Evolutionary conservation across 2,329 filamentous ascomycete species (phyloP), one percentile per base, ranked within the genome.

Genomic region (Botrytis squamosa): DNA sequence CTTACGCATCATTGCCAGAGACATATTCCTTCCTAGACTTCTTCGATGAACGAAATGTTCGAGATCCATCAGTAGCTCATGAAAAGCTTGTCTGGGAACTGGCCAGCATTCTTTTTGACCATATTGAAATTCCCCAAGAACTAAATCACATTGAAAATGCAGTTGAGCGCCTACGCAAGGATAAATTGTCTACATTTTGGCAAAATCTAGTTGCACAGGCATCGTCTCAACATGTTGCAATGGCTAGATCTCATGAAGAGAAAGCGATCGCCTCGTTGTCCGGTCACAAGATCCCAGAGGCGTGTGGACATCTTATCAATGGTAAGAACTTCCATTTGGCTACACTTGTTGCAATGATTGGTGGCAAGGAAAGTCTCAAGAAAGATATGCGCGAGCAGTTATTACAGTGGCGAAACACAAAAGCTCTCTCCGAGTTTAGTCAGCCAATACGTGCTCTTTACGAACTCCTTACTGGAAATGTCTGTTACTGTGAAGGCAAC

Each of bases 391-490:
- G 86, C 38, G 87, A 90, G 73, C 96, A 99, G 81, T 87, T 99
- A 70, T 89, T 91, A 74, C 90, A 92, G 69, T 99, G 96, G 96
- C 90, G 91, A 52, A 88, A 93, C 42, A 90, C 93, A 52, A 93
- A 94, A 80, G 89, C 95, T 65, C 88, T 97, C 29, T 93, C 94
- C 1, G 97, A 99, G 81, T 94, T 99, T 82, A 90, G 89, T 25
- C 91, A 96, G 77, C 87, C 93, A 1, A 89, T 97, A 63, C 91
- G 96, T 72, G 92, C 95, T 14, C 86, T 99, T 49, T 99, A 98
- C 81, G 94, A 97, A 82, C 87, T 99, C 42, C 85, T 98, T 18
- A 90, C 93, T 44, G 96, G 97, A 55, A 96, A 98, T 77, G 91
- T 93, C n/a, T 91, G 93, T 76, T 88, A 91, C 42, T 95, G 93